Evolutionary conservation across 2,329 filamentous ascomycete species (phyloP).

Genomic region (Fusarium sp.): DNA sequence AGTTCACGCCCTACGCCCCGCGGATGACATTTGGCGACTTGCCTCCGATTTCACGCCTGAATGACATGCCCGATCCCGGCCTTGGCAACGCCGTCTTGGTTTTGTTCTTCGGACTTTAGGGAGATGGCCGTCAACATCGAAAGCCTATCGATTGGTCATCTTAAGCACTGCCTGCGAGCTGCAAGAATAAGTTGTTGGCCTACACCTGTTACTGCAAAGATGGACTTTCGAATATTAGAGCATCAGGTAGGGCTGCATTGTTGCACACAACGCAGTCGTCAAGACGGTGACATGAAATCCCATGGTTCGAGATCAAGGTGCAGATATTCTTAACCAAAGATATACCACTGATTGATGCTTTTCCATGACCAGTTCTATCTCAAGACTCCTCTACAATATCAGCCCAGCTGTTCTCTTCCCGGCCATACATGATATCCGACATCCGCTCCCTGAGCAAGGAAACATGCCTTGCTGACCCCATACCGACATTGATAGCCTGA

Average conservation of each 20-base stretch:
- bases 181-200: not conserved
- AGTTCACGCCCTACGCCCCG: not conserved
- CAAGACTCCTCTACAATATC: not conserved
- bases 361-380: not conserved
- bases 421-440: not conserved
- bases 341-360: not conserved
- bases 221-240: not conserved
- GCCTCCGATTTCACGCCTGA: not conserved
- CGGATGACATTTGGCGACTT: not conserved
- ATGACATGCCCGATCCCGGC: not conserved
- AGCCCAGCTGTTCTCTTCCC: not conserved
- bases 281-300: not conserved
- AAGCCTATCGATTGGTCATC: accelerated
- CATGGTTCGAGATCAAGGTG: no score
- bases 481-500: not conserved
- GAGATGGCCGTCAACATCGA: accelerated
- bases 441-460: not conserved
- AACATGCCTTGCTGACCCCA: not conserved
- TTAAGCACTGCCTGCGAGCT: accelerated
- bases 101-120: not conserved
- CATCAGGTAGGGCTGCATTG: accelerated
- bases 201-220: no score
- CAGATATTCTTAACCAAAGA: not conserved
- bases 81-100: not conserved
- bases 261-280: not conserved